Percentiles rank a stretch among this genome's conserved stretches.
Conservation (phyloP, 345 rosid genomes). For the Aquilaria malaccensis region DNA sequence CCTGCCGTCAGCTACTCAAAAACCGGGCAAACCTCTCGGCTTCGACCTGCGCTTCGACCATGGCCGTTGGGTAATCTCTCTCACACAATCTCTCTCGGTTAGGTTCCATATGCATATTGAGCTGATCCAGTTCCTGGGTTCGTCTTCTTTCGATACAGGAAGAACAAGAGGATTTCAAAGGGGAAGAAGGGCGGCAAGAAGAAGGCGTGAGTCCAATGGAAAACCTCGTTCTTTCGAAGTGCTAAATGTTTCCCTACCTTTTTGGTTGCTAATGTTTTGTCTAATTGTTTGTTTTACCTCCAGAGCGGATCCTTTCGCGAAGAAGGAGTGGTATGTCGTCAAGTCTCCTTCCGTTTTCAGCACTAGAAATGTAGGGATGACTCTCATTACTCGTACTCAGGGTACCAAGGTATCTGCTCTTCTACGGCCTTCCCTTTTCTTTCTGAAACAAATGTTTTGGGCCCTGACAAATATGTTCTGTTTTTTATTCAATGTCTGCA, state of each 20-base stretch:
- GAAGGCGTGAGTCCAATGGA: constrained; percentile 58
- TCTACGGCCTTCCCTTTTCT: no score
- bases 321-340: constrained; percentile 98
- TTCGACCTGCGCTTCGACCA: constrained; percentile 1
- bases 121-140: not conserved
- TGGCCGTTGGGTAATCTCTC: constrained; percentile 17
- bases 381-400: constrained; percentile 90
- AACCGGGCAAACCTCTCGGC: not conserved
- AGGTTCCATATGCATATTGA: not conserved
- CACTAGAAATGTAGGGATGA: constrained; percentile 69
- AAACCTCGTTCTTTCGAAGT: not conserved
- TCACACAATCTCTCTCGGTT: not conserved
- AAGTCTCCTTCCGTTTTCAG: constrained; percentile 82
- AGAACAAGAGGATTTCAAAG: constrained; percentile 96
- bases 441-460: no score
- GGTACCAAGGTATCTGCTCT: constrained; percentile 64
- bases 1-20: no score
- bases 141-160: constrained; percentile 28
- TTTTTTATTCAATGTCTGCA: no score
- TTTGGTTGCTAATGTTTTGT: not conserved
- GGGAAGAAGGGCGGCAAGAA: constrained; percentile 96
- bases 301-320: constrained; percentile 85
- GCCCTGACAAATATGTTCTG: no score
- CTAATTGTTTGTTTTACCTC: not conserved
- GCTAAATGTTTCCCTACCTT: not conserved